A percentile compares a stretch with the other conserved stretches of the same genome.
Conservation (phyloP, 306 rosid genomes). For the Casuarina equisetifolia region DNA sequence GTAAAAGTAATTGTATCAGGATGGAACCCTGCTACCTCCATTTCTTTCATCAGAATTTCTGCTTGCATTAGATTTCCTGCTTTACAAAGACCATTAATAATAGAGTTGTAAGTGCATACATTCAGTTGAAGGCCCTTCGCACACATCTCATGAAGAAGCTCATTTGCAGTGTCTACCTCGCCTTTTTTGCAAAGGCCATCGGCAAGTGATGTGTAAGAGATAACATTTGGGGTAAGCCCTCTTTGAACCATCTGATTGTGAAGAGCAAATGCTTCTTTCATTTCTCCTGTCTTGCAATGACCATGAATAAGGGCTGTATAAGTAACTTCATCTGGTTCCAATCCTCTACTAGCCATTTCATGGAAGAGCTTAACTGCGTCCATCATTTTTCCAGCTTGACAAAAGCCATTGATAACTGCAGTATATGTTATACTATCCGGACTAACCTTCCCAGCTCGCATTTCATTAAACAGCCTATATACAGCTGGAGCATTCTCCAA, state of each 20-base stretch:
- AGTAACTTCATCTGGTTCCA: slow-evolving; percentile 80
- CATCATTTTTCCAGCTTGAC: slow-evolving; percentile 62
- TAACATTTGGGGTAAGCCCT: slow-evolving; percentile 67
- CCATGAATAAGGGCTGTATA: slow-evolving; percentile 77
- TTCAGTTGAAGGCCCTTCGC: slow-evolving; percentile 77
- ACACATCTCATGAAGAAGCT: slow-evolving; percentile 82
- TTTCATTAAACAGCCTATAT: slow-evolving; percentile 57
- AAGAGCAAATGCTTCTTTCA: slow-evolving; percentile 70
- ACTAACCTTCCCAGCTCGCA: slow-evolving; percentile 50
- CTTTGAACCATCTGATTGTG: slow-evolving; percentile 78
- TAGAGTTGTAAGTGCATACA: slow-evolving; percentile 68
- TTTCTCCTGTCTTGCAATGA: slow-evolving; percentile 74
- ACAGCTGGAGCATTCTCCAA: slow-evolving; percentile 58
- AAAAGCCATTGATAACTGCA: slow-evolving; percentile 65
- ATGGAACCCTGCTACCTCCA: slow-evolving; percentile 67
- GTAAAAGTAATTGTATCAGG: slow-evolving; percentile 83
- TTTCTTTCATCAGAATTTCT: slow-evolving; percentile 62
- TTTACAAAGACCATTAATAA: slow-evolving; percentile 83
- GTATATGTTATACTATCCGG: slow-evolving; percentile 74
- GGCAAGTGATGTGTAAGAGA: slow-evolving; percentile 76
- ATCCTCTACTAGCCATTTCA: slow-evolving; percentile 61
- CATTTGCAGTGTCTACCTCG: slow-evolving; percentile 74
- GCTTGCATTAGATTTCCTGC: slow-evolving; percentile 68
- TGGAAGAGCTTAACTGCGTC: slow-evolving; percentile 54
- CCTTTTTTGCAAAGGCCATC: slow-evolving; percentile 86